Evolutionary conservation across 192 early-diverging fungal genomes (phyloP), one percentile per base, ranked within the genome.

Genomic region (Lobosporangium transversale): DNA sequence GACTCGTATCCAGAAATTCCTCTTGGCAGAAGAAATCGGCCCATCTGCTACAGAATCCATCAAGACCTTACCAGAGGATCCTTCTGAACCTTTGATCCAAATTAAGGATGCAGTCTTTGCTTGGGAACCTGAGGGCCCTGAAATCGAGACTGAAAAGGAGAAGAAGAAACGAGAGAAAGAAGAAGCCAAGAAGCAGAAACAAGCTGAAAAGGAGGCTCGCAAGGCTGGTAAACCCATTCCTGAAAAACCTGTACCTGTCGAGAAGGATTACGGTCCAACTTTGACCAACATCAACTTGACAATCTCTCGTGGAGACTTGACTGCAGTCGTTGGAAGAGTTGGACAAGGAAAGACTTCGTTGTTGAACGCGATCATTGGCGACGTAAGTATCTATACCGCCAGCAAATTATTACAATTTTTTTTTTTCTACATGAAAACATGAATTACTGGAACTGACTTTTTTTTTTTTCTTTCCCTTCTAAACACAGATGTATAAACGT

Each of bases 331-430:
- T 14, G 80, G 75, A 15, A 52, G 62, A 27, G 69, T 82, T 18
- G 75, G 80, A 1, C 71, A 76, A 15, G 86, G 86, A 17, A 88
- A 88, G 54, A 84, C 89, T n/a, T 85, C 80, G 2, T 44, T 82
- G 31, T 32, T 82, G 10, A 79, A 57, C 4, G 65, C 69, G 18
- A 66, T 97, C 10, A 82, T 98, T 15, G 95, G 94, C 21, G 97
- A 98, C 70, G 37, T 40, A 40, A 40, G 37, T 40, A 14, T 7
- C 7, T 14, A 40, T n/a, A n/a, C n/a, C n/a, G n/a, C n/a, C n/a
- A n/a, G n/a, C n/a, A n/a, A n/a, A n/a, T n/a, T n/a, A n/a, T n/a
- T n/a, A n/a, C n/a, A 14, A 40, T 40, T 40, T 40, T 7, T 40
- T 7, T 40, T 40, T 40, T 40, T 10, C 14, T 7, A 40, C 37